Percentiles rank a stretch among this genome's conserved stretches.
Evolutionary conservation across 805 yeast species (phyloP).

Genomic region (Saccharomyces jurei): DNA sequence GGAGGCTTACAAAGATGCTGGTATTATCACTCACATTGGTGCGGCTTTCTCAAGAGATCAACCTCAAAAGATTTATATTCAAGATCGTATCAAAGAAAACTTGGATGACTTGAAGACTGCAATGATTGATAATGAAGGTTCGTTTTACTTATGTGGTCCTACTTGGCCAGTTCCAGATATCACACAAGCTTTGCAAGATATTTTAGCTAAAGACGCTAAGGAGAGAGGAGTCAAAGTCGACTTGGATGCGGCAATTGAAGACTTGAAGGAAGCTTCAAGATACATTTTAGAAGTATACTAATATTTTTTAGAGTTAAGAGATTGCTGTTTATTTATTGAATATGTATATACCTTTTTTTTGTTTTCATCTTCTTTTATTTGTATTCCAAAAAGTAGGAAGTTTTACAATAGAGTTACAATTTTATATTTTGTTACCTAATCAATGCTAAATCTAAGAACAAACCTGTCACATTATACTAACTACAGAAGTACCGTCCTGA

Average conservation of each 20-base stretch:
- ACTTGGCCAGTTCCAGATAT: slow-evolving; percentile 99
- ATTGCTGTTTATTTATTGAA: neutral
- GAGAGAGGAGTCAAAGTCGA: slow-evolving; percentile 61
- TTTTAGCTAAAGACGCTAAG: slow-evolving; percentile 63
- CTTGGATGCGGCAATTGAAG: slow-evolving; percentile 75
- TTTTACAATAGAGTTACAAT: neutral
- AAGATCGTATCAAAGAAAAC: slow-evolving; percentile 80
- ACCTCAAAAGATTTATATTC: slow-evolving; percentile 88
- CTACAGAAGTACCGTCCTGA: slow-evolving; percentile 94
- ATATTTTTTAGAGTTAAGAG: neutral
- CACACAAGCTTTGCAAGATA: slow-evolving; percentile 80
- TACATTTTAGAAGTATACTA: slow-evolving; percentile 90
- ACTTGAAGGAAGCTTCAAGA: slow-evolving; percentile 85
- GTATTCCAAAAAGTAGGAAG: neutral
- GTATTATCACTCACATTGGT: slow-evolving; percentile 86
- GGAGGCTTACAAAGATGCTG: slow-evolving; percentile 93
- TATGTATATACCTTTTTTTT: neutral
- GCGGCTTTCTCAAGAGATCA: slow-evolving; percentile 98
- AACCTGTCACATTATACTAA: slow-evolving; percentile 50
- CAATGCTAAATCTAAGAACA: neutral
- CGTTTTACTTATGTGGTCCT: slow-evolving; percentile 95
- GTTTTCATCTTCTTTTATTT: neutral
- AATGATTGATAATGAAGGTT: slow-evolving; percentile 69
- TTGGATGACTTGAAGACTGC: slow-evolving; percentile 69
- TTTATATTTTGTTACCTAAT: neutral